Conservation (phyloP, 2,329 filamentous ascomycete genomes). For the Chaetomiaceae sp. region DNA sequence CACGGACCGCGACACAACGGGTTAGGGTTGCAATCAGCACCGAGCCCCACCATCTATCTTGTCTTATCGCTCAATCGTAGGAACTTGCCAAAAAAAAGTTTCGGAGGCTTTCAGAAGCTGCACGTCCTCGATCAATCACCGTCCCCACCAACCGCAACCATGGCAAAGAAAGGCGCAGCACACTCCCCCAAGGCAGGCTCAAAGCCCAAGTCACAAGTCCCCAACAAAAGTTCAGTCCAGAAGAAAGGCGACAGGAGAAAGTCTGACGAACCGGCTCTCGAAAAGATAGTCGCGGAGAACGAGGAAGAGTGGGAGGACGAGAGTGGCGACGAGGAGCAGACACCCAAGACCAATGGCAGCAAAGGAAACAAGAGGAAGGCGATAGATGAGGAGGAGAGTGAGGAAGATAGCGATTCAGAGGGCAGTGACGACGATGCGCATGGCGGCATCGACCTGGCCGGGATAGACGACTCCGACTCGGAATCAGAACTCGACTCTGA, state of each 20-base stretch:
- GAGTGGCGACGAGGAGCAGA: constrained; percentile 33
- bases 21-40: constrained; percentile 7
- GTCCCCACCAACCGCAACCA: constrained; percentile 22
- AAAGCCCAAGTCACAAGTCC: constrained; percentile 15
- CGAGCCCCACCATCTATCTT: constrained; percentile 15
- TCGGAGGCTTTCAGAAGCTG: constrained; percentile 12
- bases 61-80: constrained; percentile 24
- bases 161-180: constrained; percentile 26
- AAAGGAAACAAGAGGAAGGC: constrained; percentile 26
- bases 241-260: constrained; percentile 18
- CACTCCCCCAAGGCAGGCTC: constrained; percentile 15
- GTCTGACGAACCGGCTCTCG: constrained; percentile 25
- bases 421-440: constrained; percentile 30
- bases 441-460: constrained; percentile 48
- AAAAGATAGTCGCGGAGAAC: constrained; percentile 27
- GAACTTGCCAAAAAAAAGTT: constrained; percentile 22
- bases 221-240: constrained; percentile 10
- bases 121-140: constrained; percentile 12
- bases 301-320: constrained; percentile 41
- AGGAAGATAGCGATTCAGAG: constrained; percentile 36
- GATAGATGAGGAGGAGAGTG: constrained; percentile 22
- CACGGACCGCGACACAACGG: too few species aligned
- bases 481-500: constrained; percentile 77
- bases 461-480: constrained; percentile 53
- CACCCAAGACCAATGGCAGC: constrained; percentile 22